phyloP scores from a whole-genome alignment of 257 asterid genomes.

The Cruciata laevipes region DNA sequence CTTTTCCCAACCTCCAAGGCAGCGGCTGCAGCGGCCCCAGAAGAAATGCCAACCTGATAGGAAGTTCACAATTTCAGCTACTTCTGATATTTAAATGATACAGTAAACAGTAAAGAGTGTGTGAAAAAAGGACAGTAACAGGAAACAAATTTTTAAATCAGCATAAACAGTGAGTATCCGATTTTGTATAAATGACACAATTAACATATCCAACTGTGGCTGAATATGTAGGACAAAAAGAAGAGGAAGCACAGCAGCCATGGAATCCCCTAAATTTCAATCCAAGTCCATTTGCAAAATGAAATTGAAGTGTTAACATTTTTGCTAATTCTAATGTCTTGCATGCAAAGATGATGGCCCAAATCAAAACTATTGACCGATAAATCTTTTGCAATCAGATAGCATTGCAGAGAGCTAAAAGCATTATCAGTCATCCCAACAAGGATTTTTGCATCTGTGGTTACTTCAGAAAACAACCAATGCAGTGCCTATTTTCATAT shows the following conservation, averaged over 20 bases:
- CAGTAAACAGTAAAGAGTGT: not conserved
- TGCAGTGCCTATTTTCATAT: not conserved
- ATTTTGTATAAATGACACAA: not conserved
- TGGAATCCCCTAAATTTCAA: not conserved
- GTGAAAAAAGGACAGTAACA: not conserved
- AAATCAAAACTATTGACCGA: not conserved
- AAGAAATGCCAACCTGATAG: slow-evolving; percentile 88
- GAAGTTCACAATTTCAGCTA: slow-evolving; percentile 4
- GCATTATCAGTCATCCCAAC: not conserved
- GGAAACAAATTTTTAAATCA: not conserved
- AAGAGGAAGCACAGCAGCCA: not conserved
- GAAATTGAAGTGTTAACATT: not conserved
- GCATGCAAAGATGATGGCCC: not conserved
- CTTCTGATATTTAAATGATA: not conserved
- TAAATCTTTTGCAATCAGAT: not conserved
- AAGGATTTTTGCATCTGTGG: not conserved
- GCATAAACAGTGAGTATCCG: not conserved
- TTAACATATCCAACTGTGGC: not conserved
- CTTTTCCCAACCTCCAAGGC: slow-evolving; percentile 79
- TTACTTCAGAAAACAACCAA: not conserved
- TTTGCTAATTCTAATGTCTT: not conserved
- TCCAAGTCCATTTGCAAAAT: not conserved
- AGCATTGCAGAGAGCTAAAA: not conserved
- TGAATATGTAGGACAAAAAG: not conserved
- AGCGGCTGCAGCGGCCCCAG: slow-evolving; percentile 99